Evolutionary conservation across 345 rosid genomes (phyloP).

Genomic region (Psidium friedrichsthalianum): DNA sequence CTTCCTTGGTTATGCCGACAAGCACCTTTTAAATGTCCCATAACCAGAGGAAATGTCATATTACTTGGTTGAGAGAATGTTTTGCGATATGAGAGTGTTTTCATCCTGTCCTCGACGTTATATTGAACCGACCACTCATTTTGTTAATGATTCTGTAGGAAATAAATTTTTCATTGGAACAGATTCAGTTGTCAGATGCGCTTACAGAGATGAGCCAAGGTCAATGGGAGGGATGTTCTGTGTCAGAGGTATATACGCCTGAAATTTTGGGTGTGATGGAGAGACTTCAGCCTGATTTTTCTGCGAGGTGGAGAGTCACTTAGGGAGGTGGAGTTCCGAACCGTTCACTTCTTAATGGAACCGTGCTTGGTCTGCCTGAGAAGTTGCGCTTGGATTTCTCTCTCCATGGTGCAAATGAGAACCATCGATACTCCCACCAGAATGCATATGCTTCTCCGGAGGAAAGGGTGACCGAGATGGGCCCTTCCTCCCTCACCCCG

Average conservation of each 20-base stretch:
- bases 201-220: constrained; percentile 72
- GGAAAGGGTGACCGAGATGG: constrained; percentile 57
- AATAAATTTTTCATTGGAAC: constrained; percentile 60
- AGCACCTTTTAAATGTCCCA: background rate
- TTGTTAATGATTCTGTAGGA: constrained; percentile 37
- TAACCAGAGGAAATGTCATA: background rate
- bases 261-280: constrained; percentile 60
- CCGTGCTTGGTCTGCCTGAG: constrained; percentile 47
- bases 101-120: background rate
- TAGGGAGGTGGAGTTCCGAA: constrained; percentile 82
- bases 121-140: constrained; percentile 1
- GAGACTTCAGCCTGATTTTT: constrained; percentile 76
- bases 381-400: constrained; percentile 55
- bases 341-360: constrained; percentile 71
- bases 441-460: background rate
- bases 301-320: constrained; percentile 81
- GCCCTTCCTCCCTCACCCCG: constrained; percentile 32
- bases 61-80: background rate
- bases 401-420: constrained; percentile 19
- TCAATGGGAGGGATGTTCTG: constrained; percentile 72
- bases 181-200: constrained; percentile 61
- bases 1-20: background rate
- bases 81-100: background rate
- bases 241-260: constrained; percentile 47
- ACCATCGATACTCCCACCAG: background rate